phyloP scores from a whole-genome alignment of 176 grass and related monocot species.

The Typha latifolia region DNA sequence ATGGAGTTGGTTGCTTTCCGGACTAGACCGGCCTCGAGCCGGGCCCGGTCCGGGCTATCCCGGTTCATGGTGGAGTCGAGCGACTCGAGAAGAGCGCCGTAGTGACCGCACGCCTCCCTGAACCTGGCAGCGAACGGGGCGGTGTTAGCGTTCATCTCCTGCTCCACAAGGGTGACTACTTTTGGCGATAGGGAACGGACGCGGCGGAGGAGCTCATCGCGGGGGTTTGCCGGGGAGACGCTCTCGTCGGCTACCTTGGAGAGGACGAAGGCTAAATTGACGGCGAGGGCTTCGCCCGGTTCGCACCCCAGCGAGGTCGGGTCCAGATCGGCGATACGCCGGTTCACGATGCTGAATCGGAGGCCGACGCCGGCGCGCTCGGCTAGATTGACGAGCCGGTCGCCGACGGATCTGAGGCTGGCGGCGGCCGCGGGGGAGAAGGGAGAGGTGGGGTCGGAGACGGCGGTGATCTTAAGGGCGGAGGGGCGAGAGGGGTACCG shows the following conservation, averaged over 20 bases:
- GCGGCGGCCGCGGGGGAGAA: conserved; percentile 26
- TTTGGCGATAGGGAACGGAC: conserved; percentile 58
- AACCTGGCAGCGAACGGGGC: conserved; percentile 59
- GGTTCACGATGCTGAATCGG: conserved; percentile 40
- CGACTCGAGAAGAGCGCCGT: conserved; percentile 60
- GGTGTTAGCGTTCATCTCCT: conserved; percentile 82
- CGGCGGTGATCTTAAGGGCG: conserved; percentile 50
- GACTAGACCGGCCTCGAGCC: conserved; percentile 45
- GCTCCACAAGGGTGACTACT: conserved; percentile 64
- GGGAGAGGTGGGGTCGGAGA: conserved; percentile 57
- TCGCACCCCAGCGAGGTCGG: conserved; percentile 39
- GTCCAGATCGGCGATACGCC: conserved; percentile 48
- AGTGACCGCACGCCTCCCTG: conserved; percentile 57
- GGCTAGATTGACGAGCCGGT: conserved; percentile 41
- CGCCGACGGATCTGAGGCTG: conserved; percentile 20
- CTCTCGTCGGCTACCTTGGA: conserved; percentile 79
- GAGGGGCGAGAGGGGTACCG: conserved; percentile 22
- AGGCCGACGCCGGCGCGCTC: conserved; percentile 42
- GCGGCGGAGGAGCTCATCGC: conserved; percentile 78
- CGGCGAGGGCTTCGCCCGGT: conserved; percentile 52
- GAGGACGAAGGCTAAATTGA: conserved; percentile 76
- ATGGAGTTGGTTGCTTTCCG: conserved; percentile 57
- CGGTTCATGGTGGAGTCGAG: conserved; percentile 30
- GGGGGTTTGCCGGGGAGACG: conserved; percentile 79
- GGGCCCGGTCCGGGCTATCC: conserved; percentile 28